Percentiles rank a stretch among this genome's conserved stretches.
Conservation (phyloP, 179 eudicot genomes). For the Amaranthus tricolor region DNA sequence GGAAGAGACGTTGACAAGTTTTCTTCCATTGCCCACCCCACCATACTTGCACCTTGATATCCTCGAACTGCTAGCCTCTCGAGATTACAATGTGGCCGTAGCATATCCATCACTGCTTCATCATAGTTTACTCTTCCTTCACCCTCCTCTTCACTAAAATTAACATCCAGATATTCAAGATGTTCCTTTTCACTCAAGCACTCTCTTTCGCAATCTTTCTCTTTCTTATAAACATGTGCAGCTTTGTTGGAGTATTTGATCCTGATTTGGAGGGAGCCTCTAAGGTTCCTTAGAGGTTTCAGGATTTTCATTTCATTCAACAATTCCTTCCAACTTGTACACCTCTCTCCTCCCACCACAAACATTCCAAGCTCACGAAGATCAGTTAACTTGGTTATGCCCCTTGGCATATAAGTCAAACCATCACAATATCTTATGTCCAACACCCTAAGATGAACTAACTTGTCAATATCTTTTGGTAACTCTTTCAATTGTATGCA, state of each 20-base stretch:
- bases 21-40: background rate
- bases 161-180: background rate
- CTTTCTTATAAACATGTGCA: background rate
- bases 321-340: background rate
- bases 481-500: constrained; percentile 8
- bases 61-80: background rate
- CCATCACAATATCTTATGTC: background rate
- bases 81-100: constrained; percentile 9
- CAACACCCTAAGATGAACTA: constrained; percentile 16
- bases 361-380: constrained; percentile 3
- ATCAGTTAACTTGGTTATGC: constrained; percentile 13
- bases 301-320: constrained; percentile 18
- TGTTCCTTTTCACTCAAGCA: constrained; percentile 16
- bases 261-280: background rate
- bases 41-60: background rate
- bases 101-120: background rate
- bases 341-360: background rate
- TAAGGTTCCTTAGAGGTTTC: constrained; percentile 2
- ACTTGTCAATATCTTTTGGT: constrained; percentile 7
- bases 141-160: background rate
- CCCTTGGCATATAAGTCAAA: constrained; percentile 12
- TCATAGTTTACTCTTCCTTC: background rate
- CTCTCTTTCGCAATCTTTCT: background rate
- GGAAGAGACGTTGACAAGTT: background rate
- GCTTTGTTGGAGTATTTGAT: background rate